Base-by-base conservation (phyloP, 345 rosid genomes). In the Eucalyptus curtisii region DNA sequence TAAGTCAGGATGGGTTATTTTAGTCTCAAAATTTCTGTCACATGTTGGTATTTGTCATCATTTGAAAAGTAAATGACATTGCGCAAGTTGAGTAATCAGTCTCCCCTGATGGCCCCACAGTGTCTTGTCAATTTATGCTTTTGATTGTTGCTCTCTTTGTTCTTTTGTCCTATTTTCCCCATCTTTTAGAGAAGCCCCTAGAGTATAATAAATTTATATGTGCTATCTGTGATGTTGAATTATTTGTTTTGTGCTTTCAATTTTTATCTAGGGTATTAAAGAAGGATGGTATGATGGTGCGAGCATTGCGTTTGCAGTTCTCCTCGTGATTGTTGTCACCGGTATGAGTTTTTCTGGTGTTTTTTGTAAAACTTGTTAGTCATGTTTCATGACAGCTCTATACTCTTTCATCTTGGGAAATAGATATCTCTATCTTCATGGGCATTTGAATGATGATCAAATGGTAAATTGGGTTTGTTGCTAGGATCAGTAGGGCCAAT, bases 221-320 rank as follows among this genome's bases (percentile, higher is more conserved):
- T 40, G 30, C 27, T 20, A 76, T 76, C 16, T 11, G 66, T 86
- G 87, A 20, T 31, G 30, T 86, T 49, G 55, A 37, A 47, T 49
- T 16, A 31, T 85, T 86, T 86, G 13, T 86, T 86, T 48, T 50
- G 44, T 31, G 9, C 61, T 86, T 49, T 16, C 61, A 15, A 82
- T 87, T 33, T 52, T 55, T 88, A 87, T 90, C 76, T 88, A 97
- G 99, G 99, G 99, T 89, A 91, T 93, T 40, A 59, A 95, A 90
- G 93, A 93, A 93, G 99, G 99, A 88, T 98, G 99, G 99, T 98
- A 96, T 90, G 99, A 98, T 92, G 99, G 99, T 42, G 97, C 94
- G 37, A 98, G 99, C 95, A 98, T 98, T 89, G 94, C 96, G 89
- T 95, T 98, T 90, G 99, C 99, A 44, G 99, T 98, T 89, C 86